Conservation (phyloP, 2,329 filamentous ascomycete species). For the Hypoxylon sp. region DNA sequence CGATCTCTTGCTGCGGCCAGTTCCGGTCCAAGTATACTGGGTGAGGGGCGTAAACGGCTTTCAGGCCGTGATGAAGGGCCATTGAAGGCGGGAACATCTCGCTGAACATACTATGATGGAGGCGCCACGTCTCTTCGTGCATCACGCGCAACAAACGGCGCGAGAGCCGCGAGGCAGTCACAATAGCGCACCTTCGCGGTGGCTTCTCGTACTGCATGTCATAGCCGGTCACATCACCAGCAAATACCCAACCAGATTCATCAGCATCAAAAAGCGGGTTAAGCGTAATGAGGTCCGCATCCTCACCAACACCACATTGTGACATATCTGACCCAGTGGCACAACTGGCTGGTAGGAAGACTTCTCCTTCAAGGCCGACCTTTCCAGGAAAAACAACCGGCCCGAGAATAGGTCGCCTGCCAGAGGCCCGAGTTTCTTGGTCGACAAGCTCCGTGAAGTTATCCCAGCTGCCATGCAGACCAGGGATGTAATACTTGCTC, state of each 20-base stretch:
- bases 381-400: slow-evolving; percentile 69
- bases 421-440: slow-evolving; percentile 68
- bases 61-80: slow-evolving; percentile 82
- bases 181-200: slow-evolving; percentile 78
- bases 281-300: slow-evolving; percentile 82
- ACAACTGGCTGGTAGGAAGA: slow-evolving; percentile 70
- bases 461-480: slow-evolving; percentile 78
- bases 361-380: slow-evolving; percentile 63
- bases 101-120: slow-evolving; percentile 80
- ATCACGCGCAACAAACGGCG: slow-evolving; percentile 77
- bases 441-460: slow-evolving; percentile 78
- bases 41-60: slow-evolving; percentile 85
- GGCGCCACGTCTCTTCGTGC: slow-evolving; percentile 79
- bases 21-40: slow-evolving; percentile 83
- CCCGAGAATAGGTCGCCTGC: slow-evolving; percentile 76
- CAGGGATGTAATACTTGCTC: slow-evolving; percentile 82
- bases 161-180: slow-evolving; percentile 78
- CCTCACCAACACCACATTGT: slow-evolving; percentile 77
- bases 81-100: slow-evolving; percentile 84
- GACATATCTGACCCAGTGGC: slow-evolving; percentile 64
- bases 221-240: slow-evolving; percentile 79
- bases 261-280: slow-evolving; percentile 82
- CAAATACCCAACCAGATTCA: slow-evolving; percentile 80
- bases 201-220: slow-evolving; percentile 66
- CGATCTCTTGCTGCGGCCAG: slow-evolving; percentile 79